Conservation (phyloP, 139 green algal species). For the Eudorina sp. region DNA sequence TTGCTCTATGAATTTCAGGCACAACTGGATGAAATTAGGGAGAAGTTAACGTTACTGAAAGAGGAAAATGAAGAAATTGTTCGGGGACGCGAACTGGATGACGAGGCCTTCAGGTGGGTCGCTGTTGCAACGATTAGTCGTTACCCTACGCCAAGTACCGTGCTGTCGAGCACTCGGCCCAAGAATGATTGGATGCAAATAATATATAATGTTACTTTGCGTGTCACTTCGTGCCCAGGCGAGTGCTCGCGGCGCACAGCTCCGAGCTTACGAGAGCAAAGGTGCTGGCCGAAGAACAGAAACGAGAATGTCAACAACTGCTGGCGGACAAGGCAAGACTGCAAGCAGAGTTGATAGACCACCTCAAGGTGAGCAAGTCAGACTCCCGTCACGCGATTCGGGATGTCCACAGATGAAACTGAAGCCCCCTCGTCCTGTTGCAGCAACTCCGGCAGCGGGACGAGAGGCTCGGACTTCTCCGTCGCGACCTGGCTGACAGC, state of each 20-base stretch:
- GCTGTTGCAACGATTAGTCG: no score
- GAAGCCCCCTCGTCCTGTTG: not conserved
- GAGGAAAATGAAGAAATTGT: not conserved
- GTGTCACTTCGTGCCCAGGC: no score
- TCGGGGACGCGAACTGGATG: not conserved
- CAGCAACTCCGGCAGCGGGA: not conserved
- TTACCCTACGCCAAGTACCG: no score
- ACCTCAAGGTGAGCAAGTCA: not conserved
- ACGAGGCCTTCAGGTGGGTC: not conserved
- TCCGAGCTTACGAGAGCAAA: not conserved
- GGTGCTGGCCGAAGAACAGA: not conserved
- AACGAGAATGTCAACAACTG: not conserved
- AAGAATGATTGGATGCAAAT: no score
- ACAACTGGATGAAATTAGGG: not conserved
- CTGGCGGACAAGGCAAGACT: constrained; percentile 26
- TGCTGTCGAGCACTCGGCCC: no score
- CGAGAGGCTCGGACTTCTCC: not conserved
- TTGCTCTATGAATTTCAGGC: not conserved
- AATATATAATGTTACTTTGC: no score
- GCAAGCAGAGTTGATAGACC: constrained; percentile 4
- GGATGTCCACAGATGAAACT: not conserved
- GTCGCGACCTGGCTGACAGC: constrained; percentile 12
- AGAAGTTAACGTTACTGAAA: not conserved
- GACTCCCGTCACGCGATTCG: not conserved
- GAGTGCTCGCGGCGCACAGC: not conserved